These are phyloP conservation scores for Botryotinia globosa DNA, from an alignment of 2,329 filamentous ascomycete species.

Conservation along the genomic window DNA sequence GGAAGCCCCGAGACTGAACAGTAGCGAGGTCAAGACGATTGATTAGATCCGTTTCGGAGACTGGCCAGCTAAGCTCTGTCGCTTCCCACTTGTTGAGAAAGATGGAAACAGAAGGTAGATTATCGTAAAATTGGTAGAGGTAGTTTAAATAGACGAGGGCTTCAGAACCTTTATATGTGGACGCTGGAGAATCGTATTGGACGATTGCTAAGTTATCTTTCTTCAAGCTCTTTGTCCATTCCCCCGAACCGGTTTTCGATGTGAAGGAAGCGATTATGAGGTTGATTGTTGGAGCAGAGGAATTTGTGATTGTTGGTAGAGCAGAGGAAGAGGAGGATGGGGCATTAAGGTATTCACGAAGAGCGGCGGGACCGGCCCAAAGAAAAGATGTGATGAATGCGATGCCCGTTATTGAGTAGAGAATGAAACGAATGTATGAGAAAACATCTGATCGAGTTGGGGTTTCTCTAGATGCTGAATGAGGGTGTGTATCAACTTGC, in stretches of 20 bases:
- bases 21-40: background rate
- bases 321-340: background rate
- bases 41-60: background rate
- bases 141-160: slow-evolving; percentile 1
- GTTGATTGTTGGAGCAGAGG: slow-evolving; percentile 9
- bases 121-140: background rate
- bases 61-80: background rate
- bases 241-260: background rate
- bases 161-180: background rate
- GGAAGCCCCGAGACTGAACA: background rate
- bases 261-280: background rate
- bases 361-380: background rate
- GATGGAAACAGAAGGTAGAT: background rate
- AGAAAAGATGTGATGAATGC: slow-evolving; percentile 15
- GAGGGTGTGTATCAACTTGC: background rate
- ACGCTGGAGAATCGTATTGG: background rate
- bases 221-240: background rate
- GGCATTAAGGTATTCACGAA: slow-evolving; percentile 4
- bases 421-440: background rate
- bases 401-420: slow-evolving; percentile 1
- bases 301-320: background rate
- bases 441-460: background rate
- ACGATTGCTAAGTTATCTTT: background rate
- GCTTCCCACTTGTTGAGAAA: background rate
- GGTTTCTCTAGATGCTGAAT: background rate